Base-by-base conservation (phyloP, 768 basidiomycete genomes). In the Phanerodontia chrysosporium region DNA sequence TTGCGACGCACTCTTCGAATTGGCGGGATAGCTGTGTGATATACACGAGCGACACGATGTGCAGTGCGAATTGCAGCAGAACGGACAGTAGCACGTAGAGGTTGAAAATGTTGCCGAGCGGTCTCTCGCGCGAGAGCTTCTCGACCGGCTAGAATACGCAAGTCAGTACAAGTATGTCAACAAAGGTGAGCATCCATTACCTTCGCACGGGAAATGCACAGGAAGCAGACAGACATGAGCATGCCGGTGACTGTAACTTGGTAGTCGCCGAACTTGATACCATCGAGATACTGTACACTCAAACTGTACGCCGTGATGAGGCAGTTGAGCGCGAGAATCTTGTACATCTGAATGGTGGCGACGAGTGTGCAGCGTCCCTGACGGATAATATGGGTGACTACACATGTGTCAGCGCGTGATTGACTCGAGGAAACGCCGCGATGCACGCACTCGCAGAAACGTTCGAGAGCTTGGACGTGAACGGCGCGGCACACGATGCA, bases 341-440 rank as follows among this genome's bases (percentile, higher is more conserved):
- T 97, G 85, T 98, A 99, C 97, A 99, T 99, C 75, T 99, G 97
- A 55, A 96, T 90, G 2, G 97, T 99, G 1, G 97, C 97, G 46
- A 98, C 97, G 18, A 99, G 85, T 0, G 97, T 99, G 77, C 97
- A 98, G 28, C 97, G 92, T 24, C 97, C 97, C 74, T 98, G 97
- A 21, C 97, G 86, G 65, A 99, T 97, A 71, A 99, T 98, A 70
- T 96, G 95, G 21, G 92, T 89, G 67, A 99, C 94, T 95, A 62
- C 8, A n/a, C 14, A n/a, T 21, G 14, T 6, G 57, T 44, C 5
- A 42, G 30, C 6, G 35, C 58, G 27, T 62, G 62, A 44, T 1
- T 29, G 2, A 12, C 24, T n/a, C n/a, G n/a, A n/a, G n/a, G n/a
- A 27, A 55, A 42, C 25, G 32, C 5, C 36, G 24, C 25, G 9